Evolutionary conservation across 2,329 filamentous ascomycete genomes (phyloP).

Genomic region (Metarhizium rileyi): DNA sequence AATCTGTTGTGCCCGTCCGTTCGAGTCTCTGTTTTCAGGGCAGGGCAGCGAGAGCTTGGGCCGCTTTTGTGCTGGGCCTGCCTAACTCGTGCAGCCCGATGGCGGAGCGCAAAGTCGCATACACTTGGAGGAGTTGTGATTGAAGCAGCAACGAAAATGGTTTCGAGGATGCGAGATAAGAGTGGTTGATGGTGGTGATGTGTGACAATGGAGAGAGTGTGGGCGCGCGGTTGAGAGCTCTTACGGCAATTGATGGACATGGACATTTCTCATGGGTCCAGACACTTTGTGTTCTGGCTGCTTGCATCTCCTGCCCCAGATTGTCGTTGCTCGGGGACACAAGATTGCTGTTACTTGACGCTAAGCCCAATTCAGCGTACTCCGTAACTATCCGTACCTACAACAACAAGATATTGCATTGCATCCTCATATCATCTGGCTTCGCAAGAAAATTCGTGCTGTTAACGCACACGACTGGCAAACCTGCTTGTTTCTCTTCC

Average conservation of each 20-base stretch:
- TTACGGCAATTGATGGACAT: too few species aligned
- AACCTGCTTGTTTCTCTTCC: neutral
- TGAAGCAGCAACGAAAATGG: neutral
- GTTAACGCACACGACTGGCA: neutral
- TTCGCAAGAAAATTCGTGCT: neutral
- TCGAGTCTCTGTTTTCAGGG: neutral
- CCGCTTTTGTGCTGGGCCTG: neutral
- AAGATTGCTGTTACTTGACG: neutral
- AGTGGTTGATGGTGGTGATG: neutral
- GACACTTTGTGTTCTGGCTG: neutral
- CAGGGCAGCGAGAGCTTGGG: neutral
- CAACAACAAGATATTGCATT: neutral
- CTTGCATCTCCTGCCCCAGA: neutral
- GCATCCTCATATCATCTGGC: too few species aligned
- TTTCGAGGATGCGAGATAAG: neutral
- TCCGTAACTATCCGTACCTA: too few species aligned
- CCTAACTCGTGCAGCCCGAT: neutral
- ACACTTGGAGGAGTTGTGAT: neutral
- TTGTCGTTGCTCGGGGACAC: neutral
- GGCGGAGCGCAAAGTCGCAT: neutral
- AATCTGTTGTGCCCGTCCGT: neutral
- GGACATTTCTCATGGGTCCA: too few species aligned
- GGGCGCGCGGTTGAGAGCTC: neutral
- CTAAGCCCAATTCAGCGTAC: conserved; percentile 3
- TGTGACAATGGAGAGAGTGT: neutral